phyloP scores from a whole-genome alignment of 768 basidiomycete genomes.

The Hypholoma fasciculare region DNA sequence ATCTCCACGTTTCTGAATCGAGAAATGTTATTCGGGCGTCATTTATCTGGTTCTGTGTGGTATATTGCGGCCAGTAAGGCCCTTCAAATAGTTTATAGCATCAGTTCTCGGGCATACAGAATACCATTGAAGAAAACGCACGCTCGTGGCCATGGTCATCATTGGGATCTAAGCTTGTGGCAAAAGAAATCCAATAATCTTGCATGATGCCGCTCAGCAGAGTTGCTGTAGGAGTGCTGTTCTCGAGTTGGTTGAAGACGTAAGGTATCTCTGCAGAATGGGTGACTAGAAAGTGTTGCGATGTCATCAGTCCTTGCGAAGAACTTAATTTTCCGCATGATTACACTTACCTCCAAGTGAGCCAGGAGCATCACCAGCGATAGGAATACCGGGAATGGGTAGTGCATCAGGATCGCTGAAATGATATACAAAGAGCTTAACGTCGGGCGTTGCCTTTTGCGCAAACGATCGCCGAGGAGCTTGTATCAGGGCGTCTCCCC shows the following conservation, averaged over 20 bases:
- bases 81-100: not conserved
- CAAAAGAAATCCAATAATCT: constrained; percentile 17
- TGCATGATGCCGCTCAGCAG: constrained; percentile 10
- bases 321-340: not conserved
- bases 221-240: constrained; percentile 1
- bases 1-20: not conserved
- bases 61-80: not conserved
- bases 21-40: not conserved
- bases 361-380: constrained; percentile 13
- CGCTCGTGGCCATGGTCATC: constrained; percentile 2
- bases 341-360: constrained; percentile 23
- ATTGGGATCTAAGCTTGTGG: constrained; percentile 10
- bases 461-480: constrained; percentile 26
- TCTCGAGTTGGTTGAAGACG: constrained; percentile 7
- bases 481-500: constrained; percentile 31
- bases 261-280: constrained; percentile 9
- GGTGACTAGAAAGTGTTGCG: not conserved
- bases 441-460: constrained; percentile 32
- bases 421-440: constrained; percentile 35
- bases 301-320: too few relatives aligned
- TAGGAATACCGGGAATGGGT: constrained; percentile 8
- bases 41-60: not conserved
- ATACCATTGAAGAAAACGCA: not conserved
- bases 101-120: not conserved
- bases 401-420: constrained; percentile 30